phyloP scores from a whole-genome alignment of 164 flowering plant genomes.

The Sextonia rubra region DNA sequence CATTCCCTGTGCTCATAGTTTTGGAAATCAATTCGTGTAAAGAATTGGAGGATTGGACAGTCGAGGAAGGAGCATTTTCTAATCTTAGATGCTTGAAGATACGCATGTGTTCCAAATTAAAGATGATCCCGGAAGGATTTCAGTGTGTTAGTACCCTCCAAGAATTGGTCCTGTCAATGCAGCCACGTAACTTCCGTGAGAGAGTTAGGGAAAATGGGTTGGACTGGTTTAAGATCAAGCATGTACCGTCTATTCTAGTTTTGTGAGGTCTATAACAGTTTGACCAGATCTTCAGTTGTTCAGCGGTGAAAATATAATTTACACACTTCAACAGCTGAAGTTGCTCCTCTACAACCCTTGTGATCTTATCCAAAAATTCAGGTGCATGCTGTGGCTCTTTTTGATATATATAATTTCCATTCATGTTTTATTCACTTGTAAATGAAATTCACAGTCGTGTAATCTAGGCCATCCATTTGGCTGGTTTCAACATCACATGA shows the following conservation, averaged over 20 bases:
- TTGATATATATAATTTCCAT: too few relatives aligned
- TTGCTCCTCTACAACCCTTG: too few relatives aligned
- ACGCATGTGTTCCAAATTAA: background rate
- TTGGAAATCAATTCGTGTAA: background rate
- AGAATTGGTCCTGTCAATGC: background rate
- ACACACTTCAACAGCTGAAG: too few relatives aligned
- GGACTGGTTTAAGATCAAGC: constrained; percentile 1
- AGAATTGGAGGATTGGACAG: background rate
- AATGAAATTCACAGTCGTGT: too few relatives aligned
- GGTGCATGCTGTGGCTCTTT: too few relatives aligned
- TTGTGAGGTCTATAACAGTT: too few relatives aligned
- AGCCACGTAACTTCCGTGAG: background rate
- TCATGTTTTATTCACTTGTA: too few relatives aligned
- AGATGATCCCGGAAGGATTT: constrained; percentile 1
- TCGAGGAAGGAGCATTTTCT: background rate
- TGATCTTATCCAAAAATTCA: too few relatives aligned
- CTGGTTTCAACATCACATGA: too few relatives aligned
- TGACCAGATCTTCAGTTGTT: too few relatives aligned
- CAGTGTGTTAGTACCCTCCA: background rate
- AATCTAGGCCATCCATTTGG: too few relatives aligned
- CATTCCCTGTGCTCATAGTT: background rate
- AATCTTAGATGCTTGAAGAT: background rate
- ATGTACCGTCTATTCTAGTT: background rate
- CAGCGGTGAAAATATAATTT: too few relatives aligned
- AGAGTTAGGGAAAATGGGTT: background rate